Conservation (phyloP, 331 rosid genomes). For the Quercus lobata region DNA sequence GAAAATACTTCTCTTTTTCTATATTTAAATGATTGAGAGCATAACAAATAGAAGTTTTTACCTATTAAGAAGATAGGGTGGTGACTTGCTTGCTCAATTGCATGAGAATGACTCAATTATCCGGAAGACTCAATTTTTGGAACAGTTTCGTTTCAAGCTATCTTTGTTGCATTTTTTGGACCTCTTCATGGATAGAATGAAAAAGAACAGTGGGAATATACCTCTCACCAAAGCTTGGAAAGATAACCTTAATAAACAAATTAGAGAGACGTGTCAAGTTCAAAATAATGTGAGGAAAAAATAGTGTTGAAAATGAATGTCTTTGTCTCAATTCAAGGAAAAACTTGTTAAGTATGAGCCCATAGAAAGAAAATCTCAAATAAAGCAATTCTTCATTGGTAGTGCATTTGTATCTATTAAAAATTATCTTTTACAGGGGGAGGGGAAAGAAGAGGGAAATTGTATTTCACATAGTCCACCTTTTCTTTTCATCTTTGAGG, state of each 20-base stretch:
- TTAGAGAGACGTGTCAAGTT: background rate
- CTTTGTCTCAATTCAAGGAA: background rate
- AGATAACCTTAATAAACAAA: slow-evolving; percentile 52
- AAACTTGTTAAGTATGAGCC: too few relatives aligned
- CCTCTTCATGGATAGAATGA: slow-evolving; percentile 70
- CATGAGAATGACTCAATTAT: slow-evolving; percentile 25
- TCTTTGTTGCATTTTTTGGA: slow-evolving; percentile 44
- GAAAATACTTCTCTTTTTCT: background rate
- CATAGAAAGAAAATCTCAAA: too few relatives aligned
- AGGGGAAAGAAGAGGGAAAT: too few relatives aligned
- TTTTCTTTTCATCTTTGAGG: too few relatives aligned
- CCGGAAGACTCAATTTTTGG: background rate
- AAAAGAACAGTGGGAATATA: slow-evolving; percentile 78
- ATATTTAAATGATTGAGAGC: background rate
- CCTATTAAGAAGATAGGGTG: slow-evolving; percentile 30
- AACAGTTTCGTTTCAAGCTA: slow-evolving; percentile 1
- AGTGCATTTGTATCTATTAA: too few relatives aligned
- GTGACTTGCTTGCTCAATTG: slow-evolving; percentile 15
- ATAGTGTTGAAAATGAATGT: background rate
- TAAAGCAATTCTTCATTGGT: too few relatives aligned
- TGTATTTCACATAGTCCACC: too few relatives aligned
- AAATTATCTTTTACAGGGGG: too few relatives aligned
- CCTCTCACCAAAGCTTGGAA: slow-evolving; percentile 96
- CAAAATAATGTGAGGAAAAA: background rate
- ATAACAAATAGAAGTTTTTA: slow-evolving; percentile 17